phyloP scores from a whole-genome alignment of 2,329 filamentous ascomycete genomes.

The Ophiocordyceps camponoti-floridani region DNA sequence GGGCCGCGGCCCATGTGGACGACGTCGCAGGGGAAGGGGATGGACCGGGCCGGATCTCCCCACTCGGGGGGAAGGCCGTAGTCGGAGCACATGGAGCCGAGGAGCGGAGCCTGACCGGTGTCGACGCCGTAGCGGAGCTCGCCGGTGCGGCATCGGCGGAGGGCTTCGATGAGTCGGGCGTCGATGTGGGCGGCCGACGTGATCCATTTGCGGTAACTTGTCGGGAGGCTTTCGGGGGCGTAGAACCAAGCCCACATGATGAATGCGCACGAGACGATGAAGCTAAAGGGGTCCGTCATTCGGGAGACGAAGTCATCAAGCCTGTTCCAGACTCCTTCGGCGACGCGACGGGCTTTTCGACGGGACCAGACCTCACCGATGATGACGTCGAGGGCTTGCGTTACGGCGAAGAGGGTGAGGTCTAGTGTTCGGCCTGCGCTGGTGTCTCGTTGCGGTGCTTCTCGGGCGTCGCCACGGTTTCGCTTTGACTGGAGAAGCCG shows the following conservation, averaged over 20 bases:
- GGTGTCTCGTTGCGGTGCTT: slow-evolving; percentile 7
- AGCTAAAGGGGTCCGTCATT: slow-evolving; percentile 47
- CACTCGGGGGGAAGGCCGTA: slow-evolving; percentile 49
- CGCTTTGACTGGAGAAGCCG: slow-evolving; percentile 27
- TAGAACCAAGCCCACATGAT: slow-evolving; percentile 92
- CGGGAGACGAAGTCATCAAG: slow-evolving; percentile 12
- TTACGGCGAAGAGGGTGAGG: slow-evolving; percentile 60
- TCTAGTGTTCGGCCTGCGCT: slow-evolving; percentile 59
- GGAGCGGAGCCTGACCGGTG: slow-evolving; percentile 48
- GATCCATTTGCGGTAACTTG: slow-evolving; percentile 68
- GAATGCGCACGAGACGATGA: slow-evolving; percentile 51
- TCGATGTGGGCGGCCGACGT: slow-evolving; percentile 60
- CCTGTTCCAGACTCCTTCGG: neutral
- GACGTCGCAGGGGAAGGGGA: slow-evolving; percentile 67
- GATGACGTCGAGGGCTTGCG: slow-evolving; percentile 54
- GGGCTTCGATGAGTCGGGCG: slow-evolving; percentile 51
- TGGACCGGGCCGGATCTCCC: slow-evolving; percentile 51
- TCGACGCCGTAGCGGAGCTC: slow-evolving; percentile 56
- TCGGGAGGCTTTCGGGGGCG: slow-evolving; percentile 48
- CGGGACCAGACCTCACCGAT: slow-evolving; percentile 47
- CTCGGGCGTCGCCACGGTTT: slow-evolving; percentile 13
- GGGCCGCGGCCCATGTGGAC: slow-evolving; percentile 65
- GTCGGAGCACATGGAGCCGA: slow-evolving; percentile 56
- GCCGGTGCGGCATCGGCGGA: slow-evolving; percentile 46
- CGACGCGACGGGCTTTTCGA: slow-evolving; percentile 17